Percentiles rank a stretch among this genome's conserved stretches.
Conservation (phyloP, 768 basidiomycete genomes). For the Calocybe indica region DNA sequence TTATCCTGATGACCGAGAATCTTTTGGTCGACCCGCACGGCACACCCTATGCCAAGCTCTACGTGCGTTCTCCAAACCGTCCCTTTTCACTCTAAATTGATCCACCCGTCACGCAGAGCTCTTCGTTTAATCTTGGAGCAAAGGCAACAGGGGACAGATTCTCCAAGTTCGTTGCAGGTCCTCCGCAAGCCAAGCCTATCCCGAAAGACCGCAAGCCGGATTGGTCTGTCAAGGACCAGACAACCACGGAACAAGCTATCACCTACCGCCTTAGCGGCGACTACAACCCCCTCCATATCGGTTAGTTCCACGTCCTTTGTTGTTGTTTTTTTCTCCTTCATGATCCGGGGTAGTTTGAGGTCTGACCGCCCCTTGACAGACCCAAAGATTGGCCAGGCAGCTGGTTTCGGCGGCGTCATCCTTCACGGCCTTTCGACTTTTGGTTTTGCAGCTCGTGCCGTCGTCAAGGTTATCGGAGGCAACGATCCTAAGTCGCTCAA, state of each 20-base stretch:
- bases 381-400: conserved; percentile 61
- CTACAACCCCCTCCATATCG: conserved; percentile 76
- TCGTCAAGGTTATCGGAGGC: conserved; percentile 58
- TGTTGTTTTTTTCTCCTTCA: neutral
- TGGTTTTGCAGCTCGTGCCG: conserved; percentile 75
- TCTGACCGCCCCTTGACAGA: conserved; percentile 32
- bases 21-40: conserved; percentile 58
- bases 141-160: conserved; percentile 59
- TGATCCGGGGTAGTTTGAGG: neutral
- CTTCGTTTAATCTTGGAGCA: conserved; percentile 66
- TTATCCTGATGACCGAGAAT: conserved; percentile 63
- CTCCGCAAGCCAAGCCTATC: conserved; percentile 54
- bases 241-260: conserved; percentile 60
- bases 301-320: conserved; percentile 24
- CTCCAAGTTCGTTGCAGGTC: conserved; percentile 53
- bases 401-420: conserved; percentile 82
- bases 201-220: conserved; percentile 59
- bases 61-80: conserved; percentile 28
- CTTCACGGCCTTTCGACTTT: conserved; percentile 80
- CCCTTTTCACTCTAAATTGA: neutral
- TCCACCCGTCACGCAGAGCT: conserved; percentile 31
- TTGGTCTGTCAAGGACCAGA: conserved; percentile 56
- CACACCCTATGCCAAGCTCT: conserved; percentile 54
- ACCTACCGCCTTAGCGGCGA: conserved; percentile 73
- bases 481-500: conserved; percentile 58